phyloP scores from a whole-genome alignment of 352 stramenopile species.

The Peronospora farinosa region DNA sequence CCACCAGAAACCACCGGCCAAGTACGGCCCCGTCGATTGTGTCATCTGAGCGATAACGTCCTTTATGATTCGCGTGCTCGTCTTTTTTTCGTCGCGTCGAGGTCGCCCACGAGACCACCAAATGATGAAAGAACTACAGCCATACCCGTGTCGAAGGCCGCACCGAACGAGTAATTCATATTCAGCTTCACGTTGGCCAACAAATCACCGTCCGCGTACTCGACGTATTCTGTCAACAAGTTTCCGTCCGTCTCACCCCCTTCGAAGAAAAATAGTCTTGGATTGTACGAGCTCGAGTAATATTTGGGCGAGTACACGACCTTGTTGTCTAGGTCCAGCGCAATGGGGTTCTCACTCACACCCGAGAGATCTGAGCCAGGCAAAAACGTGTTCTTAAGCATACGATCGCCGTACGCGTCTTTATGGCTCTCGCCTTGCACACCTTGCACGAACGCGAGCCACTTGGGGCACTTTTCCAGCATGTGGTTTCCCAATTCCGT shows the following conservation, averaged over 20 bases:
- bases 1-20: constrained; percentile 78
- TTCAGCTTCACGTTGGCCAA: constrained; percentile 57
- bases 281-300: constrained; percentile 57
- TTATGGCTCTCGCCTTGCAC: constrained; percentile 66
- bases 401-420: constrained; percentile 44
- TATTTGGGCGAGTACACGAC: constrained; percentile 81
- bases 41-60: constrained; percentile 62
- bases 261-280: constrained; percentile 65
- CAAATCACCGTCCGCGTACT: constrained; percentile 48
- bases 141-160: constrained; percentile 46
- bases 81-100: constrained; percentile 56
- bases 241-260: constrained; percentile 39
- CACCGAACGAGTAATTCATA: constrained; percentile 82
- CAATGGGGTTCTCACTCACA: constrained; percentile 45
- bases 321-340: constrained; percentile 55
- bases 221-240: constrained; percentile 56
- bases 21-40: constrained; percentile 32
- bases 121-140: constrained; percentile 79
- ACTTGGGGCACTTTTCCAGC: constrained; percentile 60
- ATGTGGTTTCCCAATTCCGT: constrained; percentile 64
- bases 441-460: constrained; percentile 72
- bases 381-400: constrained; percentile 64
- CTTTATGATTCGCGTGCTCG: constrained; percentile 65
- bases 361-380: constrained; percentile 60
- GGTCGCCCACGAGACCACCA: constrained; percentile 56